Evolutionary conservation across 2,329 filamentous ascomycete species (phyloP).

Genomic region (Zalaria obscura): DNA sequence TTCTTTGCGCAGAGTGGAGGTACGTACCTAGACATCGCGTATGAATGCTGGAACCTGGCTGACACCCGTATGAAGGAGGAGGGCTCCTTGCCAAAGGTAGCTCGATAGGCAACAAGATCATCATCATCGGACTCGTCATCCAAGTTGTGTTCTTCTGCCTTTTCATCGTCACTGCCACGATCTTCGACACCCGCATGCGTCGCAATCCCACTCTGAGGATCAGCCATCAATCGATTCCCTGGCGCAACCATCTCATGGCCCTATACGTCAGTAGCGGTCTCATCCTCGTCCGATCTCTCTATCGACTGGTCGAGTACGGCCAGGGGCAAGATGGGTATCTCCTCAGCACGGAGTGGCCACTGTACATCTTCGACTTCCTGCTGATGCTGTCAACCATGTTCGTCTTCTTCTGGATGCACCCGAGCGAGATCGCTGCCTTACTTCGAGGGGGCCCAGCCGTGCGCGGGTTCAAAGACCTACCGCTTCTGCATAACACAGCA

Average conservation of each 20-base stretch:
- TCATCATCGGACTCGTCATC: constrained; percentile 34
- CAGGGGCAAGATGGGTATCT: constrained; percentile 31
- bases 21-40: not conserved
- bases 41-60: no score
- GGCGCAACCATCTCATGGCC: constrained; percentile 23
- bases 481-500: no score
- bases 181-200: constrained; percentile 16
- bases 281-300: constrained; percentile 35
- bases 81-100: no score
- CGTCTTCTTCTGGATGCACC: constrained; percentile 11
- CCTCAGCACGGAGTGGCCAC: constrained; percentile 27
- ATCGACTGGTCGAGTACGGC: constrained; percentile 35
- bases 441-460: not conserved
- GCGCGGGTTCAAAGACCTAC: no score
- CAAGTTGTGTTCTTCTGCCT: constrained; percentile 37
- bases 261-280: constrained; percentile 30
- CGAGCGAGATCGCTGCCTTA: not conserved
- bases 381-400: constrained; percentile 11
- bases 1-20: constrained; percentile 31
- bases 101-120: constrained; percentile 25
- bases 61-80: no score
- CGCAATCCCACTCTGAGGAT: constrained; percentile 8
- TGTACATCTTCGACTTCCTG: constrained; percentile 17
- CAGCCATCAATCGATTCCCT: constrained; percentile 12
- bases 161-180: constrained; percentile 24